Conservation (phyloP, 345 rosid species). For the Firmiana major region DNA sequence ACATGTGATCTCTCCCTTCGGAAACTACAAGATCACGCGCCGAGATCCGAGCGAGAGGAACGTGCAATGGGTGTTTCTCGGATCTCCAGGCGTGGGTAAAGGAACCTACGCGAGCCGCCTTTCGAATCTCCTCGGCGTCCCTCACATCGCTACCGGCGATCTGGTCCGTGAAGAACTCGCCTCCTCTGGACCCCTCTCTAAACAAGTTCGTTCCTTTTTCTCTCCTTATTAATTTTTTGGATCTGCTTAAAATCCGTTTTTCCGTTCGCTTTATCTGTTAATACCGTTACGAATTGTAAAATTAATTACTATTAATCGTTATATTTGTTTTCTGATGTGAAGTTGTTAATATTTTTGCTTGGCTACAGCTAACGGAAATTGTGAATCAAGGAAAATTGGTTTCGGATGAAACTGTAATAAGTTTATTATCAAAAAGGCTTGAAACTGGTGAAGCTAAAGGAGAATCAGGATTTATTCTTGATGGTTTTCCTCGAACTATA, state of each 20-base stretch:
- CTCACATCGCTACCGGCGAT: slow-evolving; percentile 97
- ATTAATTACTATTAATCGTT: neutral
- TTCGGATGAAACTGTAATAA: slow-evolving; percentile 75
- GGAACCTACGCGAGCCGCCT: slow-evolving; percentile 96
- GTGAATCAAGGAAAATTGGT: slow-evolving; percentile 87
- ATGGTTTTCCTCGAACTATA: slow-evolving; percentile 93
- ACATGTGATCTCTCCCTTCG: slow-evolving; percentile 18
- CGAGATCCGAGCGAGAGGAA: slow-evolving; percentile 51
- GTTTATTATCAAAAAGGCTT: slow-evolving; percentile 73
- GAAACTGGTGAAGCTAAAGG: slow-evolving; percentile 75
- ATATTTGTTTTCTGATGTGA: neutral
- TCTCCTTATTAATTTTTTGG: neutral
- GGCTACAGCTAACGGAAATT: slow-evolving; percentile 65
- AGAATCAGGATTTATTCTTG: slow-evolving; percentile 92
- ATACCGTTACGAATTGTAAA: neutral
- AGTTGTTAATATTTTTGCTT: neutral
- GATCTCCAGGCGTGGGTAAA: slow-evolving; percentile 95
- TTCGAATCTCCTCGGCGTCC: slow-evolving; percentile 72
- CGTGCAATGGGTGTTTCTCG: slow-evolving; percentile 93
- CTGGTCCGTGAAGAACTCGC: slow-evolving; percentile 89
- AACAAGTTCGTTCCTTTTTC: slow-evolving; percentile 38
- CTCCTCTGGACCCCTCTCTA: slow-evolving; percentile 67
- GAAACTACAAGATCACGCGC: slow-evolving; percentile 26
- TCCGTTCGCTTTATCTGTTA: neutral
- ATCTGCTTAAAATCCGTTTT: neutral